Evolutionary conservation across 805 yeast species (phyloP), one percentile per base, ranked within the genome.

Genomic region (Monosporozyma aerobia): DNA sequence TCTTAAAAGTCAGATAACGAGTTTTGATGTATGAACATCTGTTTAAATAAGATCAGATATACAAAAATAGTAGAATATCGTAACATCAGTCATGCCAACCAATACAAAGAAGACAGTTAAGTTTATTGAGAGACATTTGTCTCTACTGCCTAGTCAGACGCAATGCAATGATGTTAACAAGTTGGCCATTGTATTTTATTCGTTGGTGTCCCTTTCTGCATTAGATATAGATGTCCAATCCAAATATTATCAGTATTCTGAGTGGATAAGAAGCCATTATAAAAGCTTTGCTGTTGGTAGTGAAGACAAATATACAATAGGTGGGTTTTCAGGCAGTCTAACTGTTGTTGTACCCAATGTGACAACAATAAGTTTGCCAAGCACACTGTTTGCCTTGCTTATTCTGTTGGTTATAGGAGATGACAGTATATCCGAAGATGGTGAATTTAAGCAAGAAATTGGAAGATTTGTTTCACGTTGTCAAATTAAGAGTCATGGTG

Each of bases 341-440:
- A 51, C 54, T 13, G 46, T 57, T 51, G 50, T 53, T 35, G 49
- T 58, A 27, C 53, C 60, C 2, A 53, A 51, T 14, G 50, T 51
- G 2, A 52, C 55, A 8, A 58, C 81, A 1, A 79, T 90, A 1
- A 84, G 81, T 57, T 66, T 88, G 6, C 79, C 92, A 0, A 80
- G 90, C 5, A 90, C 97, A 0, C 81, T 82, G 57, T 86, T 90
- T 69, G 90, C 88, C 1, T 50, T 68, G 25, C 66, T 90, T 35
- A 76, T 80, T 37, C 71, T 77, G 10, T 70, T 86, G 40, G 63
- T 80, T 1, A 69, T 79, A n/a, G 68, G 86, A 13, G 71, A 73
- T 33, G 78, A 75, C 49, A 74, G 73, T 49, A 69, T 72, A 33
- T 57, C 71, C 57, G 30, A 55, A 14, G 44, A 54, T 14, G 53